Percentiles rank a stretch among this genome's conserved stretches.
phyloP scores from a whole-genome alignment of 495 filamentous ascomycete species.

The Parachaetomium inaequale region DNA sequence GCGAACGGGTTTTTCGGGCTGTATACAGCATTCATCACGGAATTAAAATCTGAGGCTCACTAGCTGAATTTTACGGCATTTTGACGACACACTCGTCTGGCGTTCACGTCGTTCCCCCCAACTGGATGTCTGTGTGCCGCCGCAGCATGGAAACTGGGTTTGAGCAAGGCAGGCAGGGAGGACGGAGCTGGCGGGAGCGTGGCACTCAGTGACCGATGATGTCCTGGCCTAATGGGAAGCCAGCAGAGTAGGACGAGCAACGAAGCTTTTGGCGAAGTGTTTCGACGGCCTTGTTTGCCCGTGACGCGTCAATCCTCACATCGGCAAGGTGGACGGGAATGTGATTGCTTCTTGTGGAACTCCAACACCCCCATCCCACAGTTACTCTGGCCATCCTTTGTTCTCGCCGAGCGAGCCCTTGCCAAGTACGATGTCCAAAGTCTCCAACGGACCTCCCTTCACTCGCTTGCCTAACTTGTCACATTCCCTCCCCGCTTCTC shows the following conservation, averaged over 20 bases:
- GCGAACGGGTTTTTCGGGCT: slow-evolving; percentile 45
- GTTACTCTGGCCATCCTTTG: neutral
- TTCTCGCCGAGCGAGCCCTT: no score
- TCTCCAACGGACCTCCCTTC: no score
- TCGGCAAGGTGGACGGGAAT: neutral
- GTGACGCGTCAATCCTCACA: no score
- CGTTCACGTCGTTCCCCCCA: slow-evolving; percentile 16
- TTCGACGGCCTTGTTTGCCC: neutral
- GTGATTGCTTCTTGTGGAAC: neutral
- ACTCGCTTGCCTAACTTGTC: no score
- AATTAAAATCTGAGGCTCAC: slow-evolving; percentile 36
- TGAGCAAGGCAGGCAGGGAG: slow-evolving; percentile 3
- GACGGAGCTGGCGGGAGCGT: slow-evolving; percentile 3
- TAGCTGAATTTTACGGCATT: slow-evolving; percentile 38
- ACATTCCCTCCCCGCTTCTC: no score
- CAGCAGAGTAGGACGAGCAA: slow-evolving; percentile 13
- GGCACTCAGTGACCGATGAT: slow-evolving; percentile 3
- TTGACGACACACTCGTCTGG: slow-evolving; percentile 25
- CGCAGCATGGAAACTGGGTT: slow-evolving; percentile 2
- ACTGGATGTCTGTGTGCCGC: neutral
- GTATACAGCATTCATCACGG: slow-evolving; percentile 42
- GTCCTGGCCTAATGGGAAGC: neutral
- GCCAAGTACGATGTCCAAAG: no score
- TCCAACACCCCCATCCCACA: neutral
- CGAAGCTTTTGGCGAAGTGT: neutral